These are phyloP conservation scores for Talaromyces ruber DNA, from an alignment of 495 filamentous ascomycete genomes.

Conservation along the genomic window DNA sequence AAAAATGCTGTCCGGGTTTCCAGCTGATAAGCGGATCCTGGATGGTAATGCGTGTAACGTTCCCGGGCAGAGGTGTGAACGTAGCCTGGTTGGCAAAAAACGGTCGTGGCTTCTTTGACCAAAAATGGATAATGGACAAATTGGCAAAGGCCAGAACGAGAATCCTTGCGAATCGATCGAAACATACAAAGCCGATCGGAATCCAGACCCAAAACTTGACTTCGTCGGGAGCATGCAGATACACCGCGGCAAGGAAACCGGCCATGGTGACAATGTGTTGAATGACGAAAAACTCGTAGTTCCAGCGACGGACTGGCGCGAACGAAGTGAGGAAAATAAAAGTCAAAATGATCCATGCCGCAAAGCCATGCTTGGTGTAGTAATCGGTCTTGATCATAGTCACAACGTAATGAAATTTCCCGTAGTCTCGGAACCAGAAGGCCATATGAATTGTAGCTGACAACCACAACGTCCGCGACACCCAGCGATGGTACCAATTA, in stretches of 20 bases:
- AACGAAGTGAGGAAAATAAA: conserved; percentile 65
- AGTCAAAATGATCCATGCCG: conserved; percentile 62
- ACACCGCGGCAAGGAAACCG: conserved; percentile 58
- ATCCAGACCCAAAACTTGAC: conserved; percentile 58
- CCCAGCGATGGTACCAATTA: conserved; percentile 83
- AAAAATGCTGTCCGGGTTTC: conserved; percentile 72
- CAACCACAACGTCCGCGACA: conserved; percentile 63
- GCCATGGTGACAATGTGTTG: conserved; percentile 66
- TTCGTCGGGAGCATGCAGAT: conserved; percentile 51
- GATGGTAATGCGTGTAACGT: conserved; percentile 62
- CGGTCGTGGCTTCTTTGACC: conserved; percentile 11
- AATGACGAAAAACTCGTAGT: conserved; percentile 75
- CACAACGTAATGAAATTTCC: conserved; percentile 50
- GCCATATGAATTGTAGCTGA: conserved; percentile 68
- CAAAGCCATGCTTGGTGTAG: conserved; percentile 60
- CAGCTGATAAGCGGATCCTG: conserved; percentile 60
- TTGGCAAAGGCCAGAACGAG: conserved; percentile 53
- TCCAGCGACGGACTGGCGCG: conserved; percentile 56
- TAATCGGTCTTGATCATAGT: conserved; percentile 53
- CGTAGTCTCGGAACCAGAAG: conserved; percentile 65
- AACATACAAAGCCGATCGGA: conserved; percentile 57
- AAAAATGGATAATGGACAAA: conserved; percentile 47
- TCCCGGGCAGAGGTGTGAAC: conserved; percentile 51
- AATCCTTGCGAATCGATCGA: conserved; percentile 58
- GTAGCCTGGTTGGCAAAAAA: conserved; percentile 42